Base-by-base conservation (phyloP, 371 early-diverging fungal species). In the Haplosporangium sp. region DNA sequence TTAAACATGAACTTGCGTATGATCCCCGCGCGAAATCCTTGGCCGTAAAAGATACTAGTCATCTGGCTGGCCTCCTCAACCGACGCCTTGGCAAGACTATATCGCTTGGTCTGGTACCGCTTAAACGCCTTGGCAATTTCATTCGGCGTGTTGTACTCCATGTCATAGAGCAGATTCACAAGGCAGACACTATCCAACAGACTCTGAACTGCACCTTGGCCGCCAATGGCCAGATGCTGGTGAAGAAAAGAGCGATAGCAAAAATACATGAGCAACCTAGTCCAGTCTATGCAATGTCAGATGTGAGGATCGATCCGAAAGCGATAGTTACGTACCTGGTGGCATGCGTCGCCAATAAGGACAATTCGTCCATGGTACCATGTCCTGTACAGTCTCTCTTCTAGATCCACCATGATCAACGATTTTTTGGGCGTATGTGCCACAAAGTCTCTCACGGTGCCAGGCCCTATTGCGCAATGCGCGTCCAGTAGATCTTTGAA, bases 311-410 rank as follows among this genome's bases (percentile, higher is more conserved):
- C 29, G 29, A 29, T 29, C 29, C 29, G 1, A 29, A 29, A 29
- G 29, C 29, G 29, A 29, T 4, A 29, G 29, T 29, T 29, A 29
- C 50, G 4, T 64, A 64, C 59, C 59, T 66, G 69, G 40, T 70
- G 77, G 38, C 59, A 62, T 10, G 77, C 79, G 55, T 79, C 79
- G n/a, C 79, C 79, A 11, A 73, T 12, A 16, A 79, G 71, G 8
- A 79, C 79, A n/a, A 79, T 72, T 13, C 79, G 73, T 0, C 73
- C 69, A 51, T 61, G 54, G 21, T 79, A 52, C 79, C 79, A 79
- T 0, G 79, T 79, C 56, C 72, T 79, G 69, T 69, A 69, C 14
- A 65, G 60, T 1, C 79, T 64, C 10, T 79, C 73, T 21, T 62
- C 65, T 6, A 65, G 12, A 54, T 72, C 79, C 4, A 79, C 41